Evolutionary conservation across 345 rosid species (phyloP).

Genomic region (Bruguiera parviflora): DNA sequence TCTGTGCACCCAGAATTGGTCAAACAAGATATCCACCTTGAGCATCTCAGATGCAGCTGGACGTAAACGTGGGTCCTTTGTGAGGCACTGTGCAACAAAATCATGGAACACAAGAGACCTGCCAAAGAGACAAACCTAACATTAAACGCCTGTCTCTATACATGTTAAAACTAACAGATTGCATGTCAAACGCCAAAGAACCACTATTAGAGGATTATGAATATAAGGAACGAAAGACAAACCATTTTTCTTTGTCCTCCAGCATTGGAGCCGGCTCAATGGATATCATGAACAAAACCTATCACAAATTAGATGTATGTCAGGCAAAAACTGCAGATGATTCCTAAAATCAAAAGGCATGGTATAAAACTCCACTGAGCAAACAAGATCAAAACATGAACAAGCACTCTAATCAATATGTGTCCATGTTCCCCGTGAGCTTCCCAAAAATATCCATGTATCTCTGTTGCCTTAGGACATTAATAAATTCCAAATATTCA

Average conservation of each 20-base stretch:
- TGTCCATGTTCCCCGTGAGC: too few species aligned
- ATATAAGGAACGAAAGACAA: constrained; percentile 28
- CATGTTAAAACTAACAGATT: constrained; percentile 1
- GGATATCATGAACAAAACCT: constrained; percentile 98
- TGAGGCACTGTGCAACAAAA: constrained; percentile 92
- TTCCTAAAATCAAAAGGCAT: too few species aligned
- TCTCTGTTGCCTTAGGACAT: too few species aligned
- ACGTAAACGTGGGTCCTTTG: constrained; percentile 92
- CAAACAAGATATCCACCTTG: constrained; percentile 53
- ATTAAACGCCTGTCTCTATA: constrained; percentile 11
- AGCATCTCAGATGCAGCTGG: constrained; percentile 96
- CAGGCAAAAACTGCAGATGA: too few species aligned
- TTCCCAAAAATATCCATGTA: too few species aligned
- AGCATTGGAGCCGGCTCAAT: constrained; percentile 99
- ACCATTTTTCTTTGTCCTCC: constrained; percentile 99
- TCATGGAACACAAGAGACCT: constrained; percentile 99
- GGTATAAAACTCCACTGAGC: too few species aligned
- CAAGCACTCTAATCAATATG: too few species aligned
- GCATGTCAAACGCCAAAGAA: background rate
- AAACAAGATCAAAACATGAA: too few species aligned
- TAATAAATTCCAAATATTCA: too few species aligned
- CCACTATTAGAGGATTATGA: constrained; percentile 1
- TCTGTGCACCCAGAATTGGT: constrained; percentile 1
- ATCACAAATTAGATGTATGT: constrained; percentile 23
- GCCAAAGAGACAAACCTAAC: constrained; percentile 21